Evolutionary conservation across 78 protist genomes (phyloP).

Genomic region (slime mould (Dictyostelium discoideum)): DNA sequence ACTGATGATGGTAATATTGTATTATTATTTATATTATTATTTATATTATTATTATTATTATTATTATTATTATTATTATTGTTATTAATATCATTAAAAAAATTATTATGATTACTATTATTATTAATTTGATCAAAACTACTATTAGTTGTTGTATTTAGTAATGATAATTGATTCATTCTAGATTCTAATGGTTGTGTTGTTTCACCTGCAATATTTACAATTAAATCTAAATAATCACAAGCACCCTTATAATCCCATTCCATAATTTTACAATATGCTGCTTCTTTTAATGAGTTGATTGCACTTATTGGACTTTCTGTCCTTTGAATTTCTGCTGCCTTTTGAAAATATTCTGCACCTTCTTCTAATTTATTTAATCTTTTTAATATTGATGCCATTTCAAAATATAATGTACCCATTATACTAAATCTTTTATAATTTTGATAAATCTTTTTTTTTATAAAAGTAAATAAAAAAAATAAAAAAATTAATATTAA

Average conservation of each 20-base stretch:
- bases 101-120: not conserved
- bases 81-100: not conserved
- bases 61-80: not conserved
- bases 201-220: constrained; percentile 56
- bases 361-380: constrained; percentile 45
- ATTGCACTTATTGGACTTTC: constrained; percentile 63
- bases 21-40: constrained; percentile 1
- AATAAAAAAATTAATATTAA: not conserved
- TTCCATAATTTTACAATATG: constrained; percentile 57
- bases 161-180: constrained; percentile 10
- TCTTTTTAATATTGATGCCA: constrained; percentile 68
- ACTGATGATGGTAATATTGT: constrained; percentile 28
- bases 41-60: not conserved
- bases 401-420: constrained; percentile 72
- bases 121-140: not conserved
- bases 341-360: constrained; percentile 70
- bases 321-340: constrained; percentile 73
- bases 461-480: no score
- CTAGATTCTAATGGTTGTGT: constrained; percentile 34
- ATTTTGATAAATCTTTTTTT: constrained; percentile 61
- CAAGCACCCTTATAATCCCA: constrained; percentile 78
- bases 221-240: constrained; percentile 43
- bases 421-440: constrained; percentile 80
- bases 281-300: constrained; percentile 56
- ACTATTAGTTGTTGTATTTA: not conserved